Percentiles rank a stretch among this genome's conserved stretches.
Conservation (phyloP, 176 grass and related monocot genomes). For the Carex scoparia region DNA sequence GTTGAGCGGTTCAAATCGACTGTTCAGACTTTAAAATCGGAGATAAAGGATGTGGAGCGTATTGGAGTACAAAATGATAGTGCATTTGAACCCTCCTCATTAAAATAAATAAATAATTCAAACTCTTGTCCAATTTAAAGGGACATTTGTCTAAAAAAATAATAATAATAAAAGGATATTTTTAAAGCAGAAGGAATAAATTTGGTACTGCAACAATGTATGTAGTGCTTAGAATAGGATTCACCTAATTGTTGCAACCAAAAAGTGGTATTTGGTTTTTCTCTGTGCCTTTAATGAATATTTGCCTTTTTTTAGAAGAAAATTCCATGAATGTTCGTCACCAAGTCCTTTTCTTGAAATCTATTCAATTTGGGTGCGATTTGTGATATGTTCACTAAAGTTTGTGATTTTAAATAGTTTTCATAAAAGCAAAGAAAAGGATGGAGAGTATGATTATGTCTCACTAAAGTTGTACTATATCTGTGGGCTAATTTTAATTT, state of each 20-base stretch:
- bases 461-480: slow-evolving; percentile 12
- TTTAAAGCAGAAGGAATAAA: not conserved
- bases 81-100: no score
- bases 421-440: not conserved
- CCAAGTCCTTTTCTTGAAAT: not conserved
- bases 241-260: not conserved
- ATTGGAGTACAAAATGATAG: no score
- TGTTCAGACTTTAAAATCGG: no score
- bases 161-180: not conserved
- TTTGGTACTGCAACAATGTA: not conserved
- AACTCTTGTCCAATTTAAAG: not conserved
- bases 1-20: no score
- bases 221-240: not conserved
- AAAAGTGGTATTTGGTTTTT: not conserved
- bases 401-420: not conserved
- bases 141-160: not conserved
- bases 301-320: slow-evolving; percentile 6
- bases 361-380: not conserved
- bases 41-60: no score
- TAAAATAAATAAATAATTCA: no score
- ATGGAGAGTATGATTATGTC: slow-evolving; percentile 15
- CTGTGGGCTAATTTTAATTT: not conserved
- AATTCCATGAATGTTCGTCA: slow-evolving; percentile 1
- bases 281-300: not conserved
- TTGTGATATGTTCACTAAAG: slow-evolving; percentile 5